Percentiles rank a stretch among this genome's conserved stretches.
phyloP scores from a whole-genome alignment of 805 yeast genomes.

The Blastobotrys terrestris region DNA sequence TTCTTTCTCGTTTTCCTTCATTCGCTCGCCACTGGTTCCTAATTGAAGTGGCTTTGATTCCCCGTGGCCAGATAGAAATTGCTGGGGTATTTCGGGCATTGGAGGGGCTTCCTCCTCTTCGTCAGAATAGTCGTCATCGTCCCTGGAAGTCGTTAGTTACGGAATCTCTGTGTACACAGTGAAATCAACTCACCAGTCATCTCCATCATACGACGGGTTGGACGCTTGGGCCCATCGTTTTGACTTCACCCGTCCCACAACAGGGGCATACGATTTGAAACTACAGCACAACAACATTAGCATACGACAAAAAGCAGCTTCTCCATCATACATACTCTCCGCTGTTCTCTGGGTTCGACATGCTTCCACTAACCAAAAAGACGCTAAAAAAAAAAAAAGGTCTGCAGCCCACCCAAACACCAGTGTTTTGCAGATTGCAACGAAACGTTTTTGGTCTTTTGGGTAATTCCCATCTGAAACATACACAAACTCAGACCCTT shows the following conservation, averaged over 20 bases:
- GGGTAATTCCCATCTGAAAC: not conserved
- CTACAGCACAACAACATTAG: slow-evolving; percentile 5
- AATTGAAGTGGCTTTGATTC: slow-evolving; percentile 7
- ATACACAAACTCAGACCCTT: no score
- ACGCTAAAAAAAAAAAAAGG: not conserved
- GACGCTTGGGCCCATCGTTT: slow-evolving; percentile 33
- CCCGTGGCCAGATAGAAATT: slow-evolving; percentile 1
- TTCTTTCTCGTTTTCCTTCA: slow-evolving; percentile 1
- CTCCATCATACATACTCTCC: not conserved
- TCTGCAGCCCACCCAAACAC: not conserved
- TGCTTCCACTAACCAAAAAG: not conserved
- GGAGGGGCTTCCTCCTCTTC: slow-evolving; percentile 23
- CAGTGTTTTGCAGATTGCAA: not conserved
- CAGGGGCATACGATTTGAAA: slow-evolving; percentile 22
- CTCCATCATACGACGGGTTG: slow-evolving; percentile 32
- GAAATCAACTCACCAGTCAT: slow-evolving; percentile 25
- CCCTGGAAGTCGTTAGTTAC: slow-evolving; percentile 7
- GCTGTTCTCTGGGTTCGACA: not conserved
- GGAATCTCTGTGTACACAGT: no score
- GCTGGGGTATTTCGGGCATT: slow-evolving; percentile 18
- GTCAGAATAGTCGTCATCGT: slow-evolving; percentile 25
- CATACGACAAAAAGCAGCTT: not conserved
- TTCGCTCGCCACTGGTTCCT: slow-evolving; percentile 7
- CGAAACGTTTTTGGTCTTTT: not conserved
- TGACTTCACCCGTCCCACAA: slow-evolving; percentile 28